These are phyloP conservation scores for Saturnispora zaruensis DNA, from an alignment of 805 yeast genomes.

Conservation along the genomic window DNA sequence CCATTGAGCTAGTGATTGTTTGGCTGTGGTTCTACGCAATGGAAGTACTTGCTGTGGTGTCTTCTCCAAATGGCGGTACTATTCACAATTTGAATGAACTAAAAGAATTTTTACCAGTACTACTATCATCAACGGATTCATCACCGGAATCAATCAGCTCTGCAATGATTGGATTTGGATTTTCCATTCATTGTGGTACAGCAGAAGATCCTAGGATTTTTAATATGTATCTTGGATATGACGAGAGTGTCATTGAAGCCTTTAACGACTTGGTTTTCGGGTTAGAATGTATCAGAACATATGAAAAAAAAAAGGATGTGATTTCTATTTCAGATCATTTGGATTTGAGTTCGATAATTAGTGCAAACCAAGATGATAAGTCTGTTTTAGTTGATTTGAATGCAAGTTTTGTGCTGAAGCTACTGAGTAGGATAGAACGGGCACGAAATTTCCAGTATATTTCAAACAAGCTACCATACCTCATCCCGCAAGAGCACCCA, in stretches of 20 bases:
- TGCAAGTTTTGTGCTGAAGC: slow-evolving; percentile 10
- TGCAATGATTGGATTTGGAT: slow-evolving; percentile 21
- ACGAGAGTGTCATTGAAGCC: slow-evolving; percentile 28
- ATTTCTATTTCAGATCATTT: not conserved
- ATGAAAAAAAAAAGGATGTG: not conserved
- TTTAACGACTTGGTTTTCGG: slow-evolving; percentile 26
- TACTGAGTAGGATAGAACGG: slow-evolving; percentile 17
- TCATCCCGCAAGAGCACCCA: slow-evolving; percentile 21
- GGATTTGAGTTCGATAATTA: not conserved
- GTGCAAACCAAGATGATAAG: not conserved
- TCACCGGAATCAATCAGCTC: slow-evolving; percentile 17
- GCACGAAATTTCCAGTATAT: slow-evolving; percentile 25
- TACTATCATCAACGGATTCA: slow-evolving; percentile 18
- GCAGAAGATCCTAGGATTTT: slow-evolving; percentile 12
- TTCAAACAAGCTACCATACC: slow-evolving; percentile 26
- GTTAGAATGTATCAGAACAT: slow-evolving; percentile 22
- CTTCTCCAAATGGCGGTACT: slow-evolving; percentile 54
- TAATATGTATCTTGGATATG: slow-evolving; percentile 30
- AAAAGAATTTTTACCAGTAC: slow-evolving; percentile 28
- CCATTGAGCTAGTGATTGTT: slow-evolving; percentile 29
- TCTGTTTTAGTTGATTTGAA: slow-evolving; percentile 12
- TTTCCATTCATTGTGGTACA: slow-evolving; percentile 23
- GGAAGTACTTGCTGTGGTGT: slow-evolving; percentile 53
- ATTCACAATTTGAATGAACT: slow-evolving; percentile 43
- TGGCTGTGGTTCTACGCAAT: slow-evolving; percentile 54